phyloP scores from a whole-genome alignment of 2,329 filamentous ascomycete species.

The Beauveria scarabaeidicola region DNA sequence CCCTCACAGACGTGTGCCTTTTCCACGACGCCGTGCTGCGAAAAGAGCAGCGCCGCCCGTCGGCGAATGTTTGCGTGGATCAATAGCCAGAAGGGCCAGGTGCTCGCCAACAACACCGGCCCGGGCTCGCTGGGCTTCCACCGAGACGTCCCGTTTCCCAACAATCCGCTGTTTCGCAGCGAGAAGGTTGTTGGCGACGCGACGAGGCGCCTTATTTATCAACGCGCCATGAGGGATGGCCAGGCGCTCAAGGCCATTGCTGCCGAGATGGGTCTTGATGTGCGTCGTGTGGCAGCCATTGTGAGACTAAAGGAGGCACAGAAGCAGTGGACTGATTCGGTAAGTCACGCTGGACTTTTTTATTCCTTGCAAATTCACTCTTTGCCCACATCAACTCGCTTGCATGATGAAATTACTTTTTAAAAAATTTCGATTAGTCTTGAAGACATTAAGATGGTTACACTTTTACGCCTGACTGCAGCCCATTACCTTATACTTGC shows the following conservation, averaged over 20 bases:
- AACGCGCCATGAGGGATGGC: slow-evolving; percentile 55
- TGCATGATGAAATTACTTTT: slow-evolving; percentile 50
- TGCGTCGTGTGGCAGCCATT: slow-evolving; percentile 76
- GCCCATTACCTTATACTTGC: slow-evolving; percentile 8
- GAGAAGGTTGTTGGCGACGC: slow-evolving; percentile 65
- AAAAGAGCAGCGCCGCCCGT: slow-evolving; percentile 30
- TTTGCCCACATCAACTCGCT: slow-evolving; percentile 11
- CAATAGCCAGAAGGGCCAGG: slow-evolving; percentile 18
- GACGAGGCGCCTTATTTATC: slow-evolving; percentile 65
- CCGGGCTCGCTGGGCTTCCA: slow-evolving; percentile 31
- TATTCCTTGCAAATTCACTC: slow-evolving; percentile 13
- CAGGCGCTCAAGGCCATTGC: slow-evolving; percentile 69
- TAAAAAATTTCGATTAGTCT: slow-evolving; percentile 97
- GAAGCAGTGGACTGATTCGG: slow-evolving; percentile 65
- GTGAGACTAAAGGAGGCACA: slow-evolving; percentile 81
- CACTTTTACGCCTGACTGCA: slow-evolving; percentile 33
- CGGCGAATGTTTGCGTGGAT: slow-evolving; percentile 33
- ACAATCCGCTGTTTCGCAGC: slow-evolving; percentile 63
- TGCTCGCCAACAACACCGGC: slow-evolving; percentile 18
- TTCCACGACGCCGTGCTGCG: slow-evolving; percentile 30
- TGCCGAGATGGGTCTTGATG: slow-evolving; percentile 67
- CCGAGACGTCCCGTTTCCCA: slow-evolving; percentile 57
- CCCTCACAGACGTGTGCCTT: slow-evolving; percentile 25
- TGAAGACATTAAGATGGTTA: slow-evolving; percentile 94
- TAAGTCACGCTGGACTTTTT: slow-evolving; percentile 38